Conservation (phyloP, 1,284 basidiomycete genomes). For the Malassezia restricta region DNA sequence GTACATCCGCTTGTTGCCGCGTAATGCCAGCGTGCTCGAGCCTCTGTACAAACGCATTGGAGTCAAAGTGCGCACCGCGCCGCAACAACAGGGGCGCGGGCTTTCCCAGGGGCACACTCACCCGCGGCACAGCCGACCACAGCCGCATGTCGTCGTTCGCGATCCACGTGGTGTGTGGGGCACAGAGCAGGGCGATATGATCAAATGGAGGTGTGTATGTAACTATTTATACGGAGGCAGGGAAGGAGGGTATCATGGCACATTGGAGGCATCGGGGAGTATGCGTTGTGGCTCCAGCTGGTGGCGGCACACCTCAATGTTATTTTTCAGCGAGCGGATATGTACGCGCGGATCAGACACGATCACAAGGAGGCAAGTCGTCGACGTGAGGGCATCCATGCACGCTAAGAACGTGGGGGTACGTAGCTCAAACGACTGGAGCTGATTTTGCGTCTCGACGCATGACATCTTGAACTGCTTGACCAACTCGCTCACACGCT, state of each 20-base stretch:
- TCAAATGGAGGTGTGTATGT: too few species aligned
- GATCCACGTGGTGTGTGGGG: too few species aligned
- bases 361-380: conserved; percentile 84
- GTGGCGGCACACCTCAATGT: conserved; percentile 62
- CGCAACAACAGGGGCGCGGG: neutral
- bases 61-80: conserved; percentile 33
- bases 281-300: neutral
- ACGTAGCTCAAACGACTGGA: conserved; percentile 45
- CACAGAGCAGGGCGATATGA: too few species aligned
- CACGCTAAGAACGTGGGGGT: conserved; percentile 61
- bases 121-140: too few species aligned
- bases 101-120: too few species aligned
- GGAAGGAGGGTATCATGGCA: too few species aligned
- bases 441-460: conserved; percentile 47
- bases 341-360: conserved; percentile 76
- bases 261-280: too few species aligned
- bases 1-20: conserved; percentile 36
- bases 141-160: too few species aligned
- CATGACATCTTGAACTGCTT: conserved; percentile 89
- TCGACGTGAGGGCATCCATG: conserved; percentile 83
- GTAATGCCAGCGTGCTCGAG: conserved; percentile 41
- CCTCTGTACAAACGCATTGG: conserved; percentile 38
- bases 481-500: conserved; percentile 86
- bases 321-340: conserved; percentile 68
- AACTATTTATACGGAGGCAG: too few species aligned